A percentile compares a stretch with the other conserved stretches of the same genome.
These are phyloP conservation scores for Cystobasidium sp. DNA, from an alignment of 1,284 basidiomycete genomes.

Conservation along the genomic window DNA sequence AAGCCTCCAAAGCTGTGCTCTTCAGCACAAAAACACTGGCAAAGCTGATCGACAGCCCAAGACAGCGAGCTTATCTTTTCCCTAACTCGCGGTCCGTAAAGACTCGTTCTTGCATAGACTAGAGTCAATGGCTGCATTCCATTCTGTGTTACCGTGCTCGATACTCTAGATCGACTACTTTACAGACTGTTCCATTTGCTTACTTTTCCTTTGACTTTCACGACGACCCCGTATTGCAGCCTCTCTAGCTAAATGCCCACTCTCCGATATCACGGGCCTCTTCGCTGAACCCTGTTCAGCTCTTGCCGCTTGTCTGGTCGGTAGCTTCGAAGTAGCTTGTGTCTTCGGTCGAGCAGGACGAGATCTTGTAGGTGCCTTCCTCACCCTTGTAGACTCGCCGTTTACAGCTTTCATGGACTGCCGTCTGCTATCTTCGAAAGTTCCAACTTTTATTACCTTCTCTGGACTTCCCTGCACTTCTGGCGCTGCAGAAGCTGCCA, in stretches of 20 bases:
- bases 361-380: not conserved
- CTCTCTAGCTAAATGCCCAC: slow-evolving; percentile 20
- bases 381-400: not conserved
- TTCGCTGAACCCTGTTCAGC: too few species aligned
- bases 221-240: not conserved
- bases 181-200: not conserved
- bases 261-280: not conserved
- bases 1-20: too few species aligned
- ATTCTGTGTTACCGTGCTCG: not conserved
- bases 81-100: too few species aligned
- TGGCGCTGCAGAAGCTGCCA: not conserved
- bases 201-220: too few species aligned
- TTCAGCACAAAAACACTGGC: too few species aligned
- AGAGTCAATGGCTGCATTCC: not conserved
- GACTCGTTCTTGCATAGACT: too few species aligned
- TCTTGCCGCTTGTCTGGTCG: not conserved
- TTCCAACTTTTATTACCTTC: slow-evolving; percentile 16
- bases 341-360: not conserved
- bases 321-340: not conserved
- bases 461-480: not conserved
- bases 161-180: not conserved
- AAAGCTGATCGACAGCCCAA: too few species aligned
- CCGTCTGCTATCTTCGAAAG: not conserved
- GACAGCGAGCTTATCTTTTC: too few species aligned
- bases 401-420: not conserved